phyloP scores from a whole-genome alignment of 2,329 filamentous ascomycete species.

The Allantophomopsis lycopodina region DNA sequence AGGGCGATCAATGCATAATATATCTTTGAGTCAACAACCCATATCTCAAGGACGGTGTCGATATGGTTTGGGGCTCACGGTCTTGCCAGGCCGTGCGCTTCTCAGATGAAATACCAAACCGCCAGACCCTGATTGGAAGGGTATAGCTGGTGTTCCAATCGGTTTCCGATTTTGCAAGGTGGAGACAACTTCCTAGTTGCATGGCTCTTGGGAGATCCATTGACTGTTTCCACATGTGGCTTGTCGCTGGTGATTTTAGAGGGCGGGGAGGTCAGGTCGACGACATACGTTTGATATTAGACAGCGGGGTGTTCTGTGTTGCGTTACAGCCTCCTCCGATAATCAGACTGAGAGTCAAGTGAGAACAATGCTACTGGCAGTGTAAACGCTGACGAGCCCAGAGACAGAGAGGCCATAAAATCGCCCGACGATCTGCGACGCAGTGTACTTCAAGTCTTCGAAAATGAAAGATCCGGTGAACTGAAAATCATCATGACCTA shows the following conservation, averaged over 20 bases:
- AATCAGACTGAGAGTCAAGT: too few relatives aligned
- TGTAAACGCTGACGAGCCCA: too few relatives aligned
- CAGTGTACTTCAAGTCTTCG: too few relatives aligned
- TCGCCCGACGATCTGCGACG: too few relatives aligned
- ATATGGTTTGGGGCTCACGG: background rate
- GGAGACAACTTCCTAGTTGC: conserved; percentile 8
- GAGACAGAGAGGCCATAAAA: too few relatives aligned
- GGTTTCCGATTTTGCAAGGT: conserved; percentile 21
- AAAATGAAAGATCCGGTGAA: too few relatives aligned
- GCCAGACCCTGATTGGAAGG: conserved; percentile 7
- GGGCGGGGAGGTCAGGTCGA: conserved; percentile 5
- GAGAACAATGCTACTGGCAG: too few relatives aligned
- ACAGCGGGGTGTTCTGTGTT: too few relatives aligned
- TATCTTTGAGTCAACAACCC: background rate
- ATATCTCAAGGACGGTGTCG: background rate
- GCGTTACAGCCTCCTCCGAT: too few relatives aligned
- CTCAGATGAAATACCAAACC: background rate
- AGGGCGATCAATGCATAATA: conserved; percentile 2
- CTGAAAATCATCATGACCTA: too few relatives aligned
- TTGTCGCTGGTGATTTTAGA: conserved; percentile 15
- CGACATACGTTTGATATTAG: too few relatives aligned
- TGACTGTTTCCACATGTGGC: conserved; percentile 16
- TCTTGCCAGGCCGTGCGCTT: background rate
- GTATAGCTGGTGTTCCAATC: conserved; percentile 13
- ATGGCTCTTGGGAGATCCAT: conserved; percentile 12